Percentiles rank a stretch among this genome's conserved stretches.
Evolutionary conservation across 2,329 filamentous ascomycete species (phyloP).

Genomic region (Hypoxylon sp.): DNA sequence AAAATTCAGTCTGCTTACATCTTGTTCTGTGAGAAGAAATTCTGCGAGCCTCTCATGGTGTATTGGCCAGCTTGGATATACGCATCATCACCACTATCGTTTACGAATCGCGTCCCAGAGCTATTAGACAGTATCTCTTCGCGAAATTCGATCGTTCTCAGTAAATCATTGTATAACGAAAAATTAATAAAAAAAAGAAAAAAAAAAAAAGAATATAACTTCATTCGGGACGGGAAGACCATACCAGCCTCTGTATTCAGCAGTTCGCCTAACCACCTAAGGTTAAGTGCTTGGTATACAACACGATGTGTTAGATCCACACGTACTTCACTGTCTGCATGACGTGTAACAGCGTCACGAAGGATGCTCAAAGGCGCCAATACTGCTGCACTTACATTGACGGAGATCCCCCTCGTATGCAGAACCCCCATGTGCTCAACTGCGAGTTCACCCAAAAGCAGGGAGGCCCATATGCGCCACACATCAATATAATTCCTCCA

Average conservation of each 20-base stretch:
- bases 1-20: background rate
- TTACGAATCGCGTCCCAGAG: background rate
- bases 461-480: background rate
- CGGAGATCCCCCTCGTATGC: too few relatives aligned
- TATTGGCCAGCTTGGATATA: background rate
- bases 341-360: constrained; percentile 9
- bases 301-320: constrained; percentile 30
- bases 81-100: background rate
- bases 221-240: background rate
- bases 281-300: background rate
- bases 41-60: background rate
- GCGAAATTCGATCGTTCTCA: background rate
- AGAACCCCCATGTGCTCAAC: background rate
- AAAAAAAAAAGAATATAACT: background rate
- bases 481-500: background rate
- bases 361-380: background rate
- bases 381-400: background rate
- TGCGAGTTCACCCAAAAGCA: background rate
- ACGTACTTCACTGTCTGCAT: constrained; percentile 18
- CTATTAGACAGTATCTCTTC: background rate
- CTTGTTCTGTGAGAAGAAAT: background rate
- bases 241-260: background rate
- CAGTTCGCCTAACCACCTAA: background rate
- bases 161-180: constrained; percentile 11
- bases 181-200: background rate